Base-by-base conservation (phyloP, 2,329 filamentous ascomycete genomes). In the Dactylellina drechsleri region DNA sequence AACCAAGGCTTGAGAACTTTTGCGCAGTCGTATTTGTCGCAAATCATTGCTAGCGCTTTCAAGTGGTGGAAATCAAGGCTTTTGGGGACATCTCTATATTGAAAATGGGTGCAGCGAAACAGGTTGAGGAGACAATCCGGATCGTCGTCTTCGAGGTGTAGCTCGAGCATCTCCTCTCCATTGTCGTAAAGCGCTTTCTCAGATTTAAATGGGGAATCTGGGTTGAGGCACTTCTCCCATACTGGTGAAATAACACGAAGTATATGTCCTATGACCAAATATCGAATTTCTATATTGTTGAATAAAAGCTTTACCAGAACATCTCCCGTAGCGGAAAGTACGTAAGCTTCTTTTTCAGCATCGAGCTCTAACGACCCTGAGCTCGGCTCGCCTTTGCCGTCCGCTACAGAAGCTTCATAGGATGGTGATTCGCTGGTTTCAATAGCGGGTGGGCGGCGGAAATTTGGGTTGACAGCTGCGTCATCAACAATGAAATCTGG, bases 21-120 rank as follows among this genome's bases (percentile, higher is more conserved):
- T 28, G 65, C 57, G 31, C 65, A 67, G 13, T 67, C 65, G 20
- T 67, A 67, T 43, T 67, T 67, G 40, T 67, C 65, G 54, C 65
- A 67, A 13, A 67, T 53, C 1, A 20, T 43, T 8, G 65, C 65
- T 4, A 67, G 12, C 1, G 5, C 6, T 28, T 20, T 53, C 6
- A 67, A 43, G 2, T 43, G 10, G 2, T 49, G 0, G 18, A 67
- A 60, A 23, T 43, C 18, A 43, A 67, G 8, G 4, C n/a, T 41
- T 8, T 6, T 28, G 1, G 65, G 54, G 28, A 60, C 26, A 15
- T 52, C 31, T 4, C 6, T 13, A n/a, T 26, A 18, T 54, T 67
- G 65, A 15, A 67, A 61, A 36, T 61, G 65, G 1, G 31, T 53
- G 31, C 28, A 59, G n/a, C 54, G 49, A 10, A 67, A 61, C 3